These are phyloP conservation scores for Rosa persica DNA, from an alignment of 306 rosid species.

Conservation along the genomic window DNA sequence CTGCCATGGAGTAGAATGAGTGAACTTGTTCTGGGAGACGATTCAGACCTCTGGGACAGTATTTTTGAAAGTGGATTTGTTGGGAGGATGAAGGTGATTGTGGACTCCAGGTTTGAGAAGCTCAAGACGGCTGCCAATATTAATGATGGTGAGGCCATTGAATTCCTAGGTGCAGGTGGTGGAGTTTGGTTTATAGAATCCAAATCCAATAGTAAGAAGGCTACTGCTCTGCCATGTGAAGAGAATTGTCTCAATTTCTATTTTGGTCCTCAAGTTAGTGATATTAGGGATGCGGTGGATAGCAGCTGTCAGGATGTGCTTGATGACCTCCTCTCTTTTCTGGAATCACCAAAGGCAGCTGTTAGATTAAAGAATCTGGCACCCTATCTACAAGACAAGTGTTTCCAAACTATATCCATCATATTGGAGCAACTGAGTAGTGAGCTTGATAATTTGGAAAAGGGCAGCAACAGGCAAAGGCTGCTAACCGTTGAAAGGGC, in stretches of 20 bases:
- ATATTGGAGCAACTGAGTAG: slow-evolving; percentile 57
- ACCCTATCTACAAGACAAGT: slow-evolving; percentile 75
- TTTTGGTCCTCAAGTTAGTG: slow-evolving; percentile 82
- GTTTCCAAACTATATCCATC: slow-evolving; percentile 61
- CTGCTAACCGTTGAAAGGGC: slow-evolving; percentile 63
- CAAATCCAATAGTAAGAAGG: slow-evolving; percentile 41
- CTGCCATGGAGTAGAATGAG: slow-evolving; percentile 95
- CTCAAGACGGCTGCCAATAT: slow-evolving; percentile 51
- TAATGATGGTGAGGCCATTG: slow-evolving; percentile 28
- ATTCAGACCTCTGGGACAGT: slow-evolving; percentile 91
- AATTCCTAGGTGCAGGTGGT: slow-evolving; percentile 62
- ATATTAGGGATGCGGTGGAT: slow-evolving; percentile 79
- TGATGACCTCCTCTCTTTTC: slow-evolving; percentile 76
- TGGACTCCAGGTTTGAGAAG: slow-evolving; percentile 58
- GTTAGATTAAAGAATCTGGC: slow-evolving; percentile 73
- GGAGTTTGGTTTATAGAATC: slow-evolving; percentile 90
- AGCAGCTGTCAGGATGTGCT: slow-evolving; percentile 71
- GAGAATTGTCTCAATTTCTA: slow-evolving; percentile 84
- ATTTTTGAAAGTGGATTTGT: slow-evolving; percentile 79
- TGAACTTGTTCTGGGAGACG: slow-evolving; percentile 90
- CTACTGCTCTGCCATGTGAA: slow-evolving; percentile 38
- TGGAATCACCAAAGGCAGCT: slow-evolving; percentile 92
- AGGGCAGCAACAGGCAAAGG: slow-evolving; percentile 36
- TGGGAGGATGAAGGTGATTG: slow-evolving; percentile 73
- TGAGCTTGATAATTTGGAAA: slow-evolving; percentile 69